These are phyloP conservation scores for Nothopassalora personata DNA, from an alignment of 2,329 filamentous ascomycete species.

Conservation along the genomic window DNA sequence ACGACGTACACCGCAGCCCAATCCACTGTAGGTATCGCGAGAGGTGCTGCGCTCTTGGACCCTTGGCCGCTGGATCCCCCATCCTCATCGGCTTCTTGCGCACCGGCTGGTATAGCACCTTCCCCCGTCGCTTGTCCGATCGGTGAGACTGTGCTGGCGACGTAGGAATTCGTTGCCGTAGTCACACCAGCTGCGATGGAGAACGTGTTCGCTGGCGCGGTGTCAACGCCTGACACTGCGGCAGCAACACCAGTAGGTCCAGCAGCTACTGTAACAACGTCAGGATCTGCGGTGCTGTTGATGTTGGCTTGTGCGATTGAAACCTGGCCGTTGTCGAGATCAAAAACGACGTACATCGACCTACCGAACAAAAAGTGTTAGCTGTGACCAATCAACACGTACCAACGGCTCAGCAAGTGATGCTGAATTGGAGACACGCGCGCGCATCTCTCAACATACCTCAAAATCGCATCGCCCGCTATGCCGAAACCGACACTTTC, in stretches of 20 bases:
- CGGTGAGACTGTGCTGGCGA: constrained; percentile 21
- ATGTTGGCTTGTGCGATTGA: constrained; percentile 30
- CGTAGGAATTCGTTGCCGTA: constrained; percentile 17
- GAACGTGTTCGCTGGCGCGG: constrained; percentile 16
- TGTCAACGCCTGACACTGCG: constrained; percentile 15
- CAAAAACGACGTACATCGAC: constrained; percentile 34
- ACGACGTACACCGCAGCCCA: constrained; percentile 10
- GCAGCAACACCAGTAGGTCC: constrained; percentile 27
- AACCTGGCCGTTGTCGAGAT: constrained; percentile 33
- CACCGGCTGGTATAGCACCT: constrained; percentile 26
- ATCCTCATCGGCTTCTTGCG: constrained; percentile 8
- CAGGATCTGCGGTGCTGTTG: constrained; percentile 19
- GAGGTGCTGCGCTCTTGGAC: constrained; percentile 3
- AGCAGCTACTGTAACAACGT: constrained; percentile 25
- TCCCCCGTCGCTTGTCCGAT: constrained; percentile 30
- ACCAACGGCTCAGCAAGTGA: no score
- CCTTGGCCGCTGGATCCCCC: background rate
- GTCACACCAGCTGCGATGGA: constrained; percentile 21
- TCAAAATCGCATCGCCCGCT: constrained; percentile 30
- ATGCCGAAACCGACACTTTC: constrained; percentile 19
- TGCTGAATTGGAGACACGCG: no score
- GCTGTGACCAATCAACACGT: no score
- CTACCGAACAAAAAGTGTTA: no score
- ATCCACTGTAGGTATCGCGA: constrained; percentile 11
- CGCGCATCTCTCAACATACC: background rate